phyloP scores from a whole-genome alignment of 495 filamentous ascomycete genomes.

The Penicillium paradoxum region DNA sequence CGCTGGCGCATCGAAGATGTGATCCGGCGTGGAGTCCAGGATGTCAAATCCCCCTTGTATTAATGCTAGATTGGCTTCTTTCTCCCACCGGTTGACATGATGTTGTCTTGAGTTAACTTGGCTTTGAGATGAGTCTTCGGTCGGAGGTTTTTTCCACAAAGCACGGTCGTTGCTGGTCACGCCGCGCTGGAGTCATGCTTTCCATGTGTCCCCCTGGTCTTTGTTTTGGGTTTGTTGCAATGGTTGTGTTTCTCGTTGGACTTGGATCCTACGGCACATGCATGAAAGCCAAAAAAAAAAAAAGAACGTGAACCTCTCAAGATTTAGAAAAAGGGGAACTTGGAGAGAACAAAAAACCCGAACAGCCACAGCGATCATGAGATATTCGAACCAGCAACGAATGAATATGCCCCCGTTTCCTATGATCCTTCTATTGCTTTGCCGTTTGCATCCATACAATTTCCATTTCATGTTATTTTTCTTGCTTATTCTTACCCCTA shows the following conservation, averaged over 20 bases:
- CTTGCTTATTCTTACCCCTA: slow-evolving; percentile 12
- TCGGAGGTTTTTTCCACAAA: slow-evolving; percentile 15
- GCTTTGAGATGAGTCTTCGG: slow-evolving; percentile 12
- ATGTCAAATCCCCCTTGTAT: slow-evolving; percentile 65
- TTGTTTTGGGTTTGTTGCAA: slow-evolving; percentile 14
- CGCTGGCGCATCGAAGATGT: slow-evolving; percentile 81
- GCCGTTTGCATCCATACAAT: slow-evolving; percentile 13
- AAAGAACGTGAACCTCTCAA: not conserved
- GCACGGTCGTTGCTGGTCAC: slow-evolving; percentile 42
- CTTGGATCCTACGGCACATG: not conserved
- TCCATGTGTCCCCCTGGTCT: slow-evolving; percentile 7
- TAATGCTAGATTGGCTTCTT: slow-evolving; percentile 28
- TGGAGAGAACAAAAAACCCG: slow-evolving; percentile 9
- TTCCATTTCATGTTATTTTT: slow-evolving; percentile 15
- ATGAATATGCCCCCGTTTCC: slow-evolving; percentile 27
- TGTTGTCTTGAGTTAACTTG: slow-evolving; percentile 16
- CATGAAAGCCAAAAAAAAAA: slow-evolving; percentile 1
- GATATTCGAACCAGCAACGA: slow-evolving; percentile 29
- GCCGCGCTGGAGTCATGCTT: slow-evolving; percentile 26
- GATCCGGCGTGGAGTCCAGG: slow-evolving; percentile 69
- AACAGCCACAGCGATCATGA: slow-evolving; percentile 18
- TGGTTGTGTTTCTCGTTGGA: slow-evolving; percentile 5
- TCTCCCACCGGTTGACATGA: slow-evolving; percentile 10
- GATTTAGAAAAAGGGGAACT: slow-evolving; percentile 3
- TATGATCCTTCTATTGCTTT: slow-evolving; percentile 11